Evolutionary conservation across 169 alveolate species (phyloP).

Genomic region (Amoebophrya sp.): DNA sequence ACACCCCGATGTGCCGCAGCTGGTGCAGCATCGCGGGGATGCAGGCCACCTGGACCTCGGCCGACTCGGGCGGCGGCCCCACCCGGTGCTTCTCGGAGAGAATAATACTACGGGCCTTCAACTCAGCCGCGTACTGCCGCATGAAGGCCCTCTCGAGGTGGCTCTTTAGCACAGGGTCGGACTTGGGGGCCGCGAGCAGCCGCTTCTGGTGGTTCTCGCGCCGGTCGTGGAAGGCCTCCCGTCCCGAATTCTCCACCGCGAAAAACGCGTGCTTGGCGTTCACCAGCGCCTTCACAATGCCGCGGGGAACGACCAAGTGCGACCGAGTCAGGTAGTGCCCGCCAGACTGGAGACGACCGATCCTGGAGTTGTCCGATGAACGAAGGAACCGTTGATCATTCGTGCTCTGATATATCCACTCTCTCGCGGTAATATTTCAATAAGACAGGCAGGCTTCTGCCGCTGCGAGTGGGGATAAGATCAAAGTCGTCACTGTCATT

Average conservation of each 20-base stretch:
- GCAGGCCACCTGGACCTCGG: background rate
- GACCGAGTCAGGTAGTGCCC: background rate
- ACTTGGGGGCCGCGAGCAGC: background rate
- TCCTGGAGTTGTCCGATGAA: too few relatives aligned
- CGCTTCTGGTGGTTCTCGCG: background rate
- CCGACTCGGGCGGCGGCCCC: background rate
- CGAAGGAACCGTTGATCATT: too few relatives aligned
- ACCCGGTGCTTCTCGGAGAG: background rate
- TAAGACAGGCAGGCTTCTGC: too few relatives aligned
- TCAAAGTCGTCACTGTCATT: too few relatives aligned
- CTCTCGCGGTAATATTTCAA: too few relatives aligned
- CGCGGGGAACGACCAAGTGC: background rate
- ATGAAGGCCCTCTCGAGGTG: background rate
- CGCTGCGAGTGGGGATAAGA: too few relatives aligned
- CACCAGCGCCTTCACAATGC: background rate
- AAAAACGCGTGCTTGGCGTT: background rate
- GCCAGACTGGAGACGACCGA: too few relatives aligned
- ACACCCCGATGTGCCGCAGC: background rate
- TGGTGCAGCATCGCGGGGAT: background rate
- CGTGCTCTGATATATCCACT: too few relatives aligned
- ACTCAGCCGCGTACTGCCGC: background rate
- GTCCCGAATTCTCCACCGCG: background rate
- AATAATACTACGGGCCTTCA: background rate
- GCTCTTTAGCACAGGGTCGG: background rate
- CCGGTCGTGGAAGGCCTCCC: background rate